These are phyloP conservation scores for Papiliotrema flavescens DNA, from an alignment of 1,284 basidiomycete genomes.

Conservation along the genomic window DNA sequence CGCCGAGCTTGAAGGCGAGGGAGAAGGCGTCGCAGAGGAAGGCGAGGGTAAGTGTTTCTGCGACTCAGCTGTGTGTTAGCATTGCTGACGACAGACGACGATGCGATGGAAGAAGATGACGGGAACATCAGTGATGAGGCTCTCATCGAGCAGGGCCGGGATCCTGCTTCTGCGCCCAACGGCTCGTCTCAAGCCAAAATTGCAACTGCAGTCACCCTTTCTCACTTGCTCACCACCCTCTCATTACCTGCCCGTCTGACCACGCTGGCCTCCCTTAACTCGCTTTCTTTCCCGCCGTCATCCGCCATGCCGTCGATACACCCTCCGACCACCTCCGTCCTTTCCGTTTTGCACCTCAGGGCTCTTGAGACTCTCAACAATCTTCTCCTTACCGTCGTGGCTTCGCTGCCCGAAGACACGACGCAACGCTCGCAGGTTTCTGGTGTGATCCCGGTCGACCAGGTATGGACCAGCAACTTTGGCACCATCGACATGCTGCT, in stretches of 20 bases:
- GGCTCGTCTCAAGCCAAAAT: constrained; percentile 27
- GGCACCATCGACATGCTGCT: constrained; percentile 55
- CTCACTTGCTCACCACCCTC: constrained; percentile 51
- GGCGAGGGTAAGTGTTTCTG: constrained; percentile 10
- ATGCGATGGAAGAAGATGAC: constrained; percentile 46
- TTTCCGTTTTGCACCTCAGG: constrained; percentile 73
- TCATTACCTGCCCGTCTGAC: constrained; percentile 58
- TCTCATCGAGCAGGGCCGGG: constrained; percentile 45
- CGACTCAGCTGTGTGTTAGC: constrained; percentile 27
- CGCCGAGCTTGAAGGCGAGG: constrained; percentile 32
- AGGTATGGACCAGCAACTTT: constrained; percentile 74
- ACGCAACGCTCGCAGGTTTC: constrained; percentile 12
- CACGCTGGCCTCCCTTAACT: constrained; percentile 64
- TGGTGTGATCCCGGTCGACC: constrained; percentile 55
- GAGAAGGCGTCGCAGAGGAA: constrained; percentile 45
- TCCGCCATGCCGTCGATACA: constrained; percentile 62
- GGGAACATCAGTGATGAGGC: constrained; percentile 46
- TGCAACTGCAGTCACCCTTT: constrained; percentile 29
- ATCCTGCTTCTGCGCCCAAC: constrained; percentile 31
- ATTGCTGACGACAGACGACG: constrained; percentile 39
- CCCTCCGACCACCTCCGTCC: constrained; percentile 76
- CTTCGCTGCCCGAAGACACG: constrained; percentile 51
- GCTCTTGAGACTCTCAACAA: constrained; percentile 90
- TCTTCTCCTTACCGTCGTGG: constrained; percentile 65
- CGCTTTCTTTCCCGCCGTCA: constrained; percentile 74